Base-by-base conservation (phyloP, 805 yeast species). In the Cyberlindnera bimundalis region DNA sequence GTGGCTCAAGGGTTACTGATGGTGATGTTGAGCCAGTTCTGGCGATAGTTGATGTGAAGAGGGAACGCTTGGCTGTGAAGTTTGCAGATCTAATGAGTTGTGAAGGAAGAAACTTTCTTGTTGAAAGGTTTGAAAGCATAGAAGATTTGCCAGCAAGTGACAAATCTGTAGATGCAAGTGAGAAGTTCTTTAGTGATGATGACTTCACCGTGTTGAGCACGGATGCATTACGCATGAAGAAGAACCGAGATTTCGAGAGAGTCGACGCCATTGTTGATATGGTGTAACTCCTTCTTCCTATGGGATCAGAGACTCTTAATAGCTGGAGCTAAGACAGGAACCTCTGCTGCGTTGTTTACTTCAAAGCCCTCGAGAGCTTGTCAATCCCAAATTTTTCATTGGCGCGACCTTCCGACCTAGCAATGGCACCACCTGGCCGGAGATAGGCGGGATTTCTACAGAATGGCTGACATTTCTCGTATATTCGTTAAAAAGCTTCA, bases 161-260 rank as follows among this genome's bases (percentile, higher is more conserved):
- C 18, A 24, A 16, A 2, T 37, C 27, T 16, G 42, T 16, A 1
- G 43, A 16, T 15, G 45, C 37, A 3, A 54, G 39, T 14, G 49
- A 34, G 46, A 48, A 47, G 42, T 47, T 52, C 44, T 48, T 48
- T 26, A 46, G 39, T 18, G 53, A 45, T 13, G 54, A 42, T 13
- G 41, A 36, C 39, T 44, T 50, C 21, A 53, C 42, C 13, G 60
- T 65, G 45, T 60, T 62, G 44, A 72, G 54, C 26, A 77, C 71
- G 18, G 74, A 62, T 4, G 74, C 52, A 61, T 79, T 80, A 55
- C 67, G 70, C 46, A 78, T 67, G 59, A 80, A 79, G 66, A 74
- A 79, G 60, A 78, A 76, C 66, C 74, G 73, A 6, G 79, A 65
- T 54, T 70, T 71, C 33, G 78, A 71, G 35, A 79, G 45, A 21